Conservation (phyloP, 768 basidiomycete species). For the Leccinellum rugosiceps region DNA sequence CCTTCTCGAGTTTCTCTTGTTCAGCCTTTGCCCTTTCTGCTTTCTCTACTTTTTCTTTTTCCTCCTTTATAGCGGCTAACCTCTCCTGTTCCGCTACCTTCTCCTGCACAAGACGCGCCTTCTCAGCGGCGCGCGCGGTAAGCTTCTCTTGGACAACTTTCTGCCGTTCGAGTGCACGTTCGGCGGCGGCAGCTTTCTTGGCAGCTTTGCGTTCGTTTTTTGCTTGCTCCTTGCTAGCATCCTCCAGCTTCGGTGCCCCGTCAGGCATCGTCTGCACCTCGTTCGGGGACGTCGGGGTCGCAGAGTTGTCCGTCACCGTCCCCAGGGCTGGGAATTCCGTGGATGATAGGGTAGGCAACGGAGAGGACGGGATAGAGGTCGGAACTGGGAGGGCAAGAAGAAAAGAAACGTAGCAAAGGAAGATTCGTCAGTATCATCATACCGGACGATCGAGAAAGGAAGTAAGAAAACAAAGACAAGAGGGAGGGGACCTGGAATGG, state of each 20-base stretch:
- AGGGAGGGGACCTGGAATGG: slow-evolving; percentile 34
- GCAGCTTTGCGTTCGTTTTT: slow-evolving; percentile 62
- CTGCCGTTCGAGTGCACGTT: slow-evolving; percentile 61
- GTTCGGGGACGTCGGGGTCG: slow-evolving; percentile 6
- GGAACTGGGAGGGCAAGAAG: slow-evolving; percentile 33
- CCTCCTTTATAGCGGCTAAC: slow-evolving; percentile 36
- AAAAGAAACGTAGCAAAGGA: slow-evolving; percentile 21
- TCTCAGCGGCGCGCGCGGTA: slow-evolving; percentile 48
- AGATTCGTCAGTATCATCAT: slow-evolving; percentile 40
- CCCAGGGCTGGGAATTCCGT: slow-evolving; percentile 74
- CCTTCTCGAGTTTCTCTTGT: slow-evolving; percentile 40
- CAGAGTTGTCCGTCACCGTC: slow-evolving; percentile 12
- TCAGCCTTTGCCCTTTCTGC: slow-evolving; percentile 35
- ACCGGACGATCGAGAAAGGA: slow-evolving; percentile 44
- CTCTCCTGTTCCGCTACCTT: slow-evolving; percentile 55
- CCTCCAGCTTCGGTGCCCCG: slow-evolving; percentile 29
- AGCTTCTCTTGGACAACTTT: slow-evolving; percentile 58
- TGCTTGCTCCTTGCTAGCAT: slow-evolving; percentile 44
- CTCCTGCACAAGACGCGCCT: slow-evolving; percentile 49
- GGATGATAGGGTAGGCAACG: slow-evolving; percentile 52
- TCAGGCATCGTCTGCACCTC: slow-evolving; percentile 21
- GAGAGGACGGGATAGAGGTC: slow-evolving; percentile 35
- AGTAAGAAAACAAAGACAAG: slow-evolving; percentile 36
- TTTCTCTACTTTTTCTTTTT: slow-evolving; percentile 36
- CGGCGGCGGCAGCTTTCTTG: slow-evolving; percentile 60